Base-by-base conservation (phyloP, 2,329 filamentous ascomycete genomes). In the Sarocladium kiliense region DNA sequence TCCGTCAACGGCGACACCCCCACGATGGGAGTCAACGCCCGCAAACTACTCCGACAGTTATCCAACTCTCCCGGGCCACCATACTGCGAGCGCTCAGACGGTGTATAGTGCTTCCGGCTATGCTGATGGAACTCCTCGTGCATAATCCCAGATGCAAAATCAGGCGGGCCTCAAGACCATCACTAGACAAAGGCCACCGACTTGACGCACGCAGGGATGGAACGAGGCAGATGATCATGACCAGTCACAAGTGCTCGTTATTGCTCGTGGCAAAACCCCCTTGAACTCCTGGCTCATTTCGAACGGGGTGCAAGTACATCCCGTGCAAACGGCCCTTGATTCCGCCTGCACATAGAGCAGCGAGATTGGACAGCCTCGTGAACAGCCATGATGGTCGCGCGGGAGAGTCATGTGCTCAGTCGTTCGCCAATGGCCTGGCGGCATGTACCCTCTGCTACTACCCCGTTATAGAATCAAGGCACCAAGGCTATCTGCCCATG, bases 91-190 rank as follows among this genome's bases (percentile, higher is more conserved):
- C 12, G 60, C 63, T 3, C 65, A 67, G 51, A 63, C 70, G 6
- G 74, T 78, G 49, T 79, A 79, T 59, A 70, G 68, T 19, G 64
- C 67, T 45, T 66, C 66, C n/a, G 78, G 78, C 58, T 70, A 67
- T 53, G 74, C 76, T 55, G 69, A 70, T 44, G 66, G 54, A 11
- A 18, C 68, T 18, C 68, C 74, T 53, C 70, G 76, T 56, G 71
- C 72, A 59, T 78, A 70, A 70, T n/a, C 36, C 12, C 30, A 32
- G 7, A 6, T 32, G 30, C 30, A 6, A 12, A 32, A n/a, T n/a
- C n/a, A n/a, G n/a, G n/a, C n/a, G n/a, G n/a, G n/a, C n/a, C n/a
- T n/a, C n/a, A n/a, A n/a, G n/a, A n/a, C n/a, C n/a, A n/a, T n/a
- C n/a, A n/a, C n/a, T n/a, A n/a, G n/a, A n/a, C n/a, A n/a, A n/a